Base-by-base conservation (phyloP, 2,329 filamentous ascomycete genomes). In the Fusarium continuum region DNA sequence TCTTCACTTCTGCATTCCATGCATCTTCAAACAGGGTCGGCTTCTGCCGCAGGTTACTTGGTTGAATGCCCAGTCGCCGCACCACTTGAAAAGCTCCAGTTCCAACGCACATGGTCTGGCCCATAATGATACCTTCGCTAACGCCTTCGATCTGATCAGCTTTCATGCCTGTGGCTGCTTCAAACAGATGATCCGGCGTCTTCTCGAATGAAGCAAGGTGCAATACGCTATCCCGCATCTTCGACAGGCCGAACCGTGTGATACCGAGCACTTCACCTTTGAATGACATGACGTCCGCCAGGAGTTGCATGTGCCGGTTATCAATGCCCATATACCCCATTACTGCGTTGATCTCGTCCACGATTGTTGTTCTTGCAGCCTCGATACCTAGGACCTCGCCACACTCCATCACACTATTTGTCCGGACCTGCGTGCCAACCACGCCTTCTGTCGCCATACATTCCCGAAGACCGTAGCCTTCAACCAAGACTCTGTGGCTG, bases 211-310 rank as follows among this genome's bases (percentile, higher is more conserved):
- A 94, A 0, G 95, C 95, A 11, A 99, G 84, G 77, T 99, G 95
- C 52, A 99, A 81, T 10, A 98, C 95, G 14, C 87, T 91, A 76
- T 99, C 95, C 46, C 95, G 85, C 90, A 97, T 98, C 83, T 98
- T 99, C 54, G 93, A 91, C 22, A 99, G 83, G 46, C 95, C 95
- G 76, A 98, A 98, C 26, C 95, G 90, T 3, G 95, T 99, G 74
- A 99, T 99, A 46, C 95, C 95, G 16, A 97, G 85, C 0, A 99
- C 91, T 69, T 98, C 94, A 45, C 95, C 95, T 80, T 97, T 98
- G 84, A 94, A 98, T 1, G 95, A 98, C 95, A 99, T 99, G 49
- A 97, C 93, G 72, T 99, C 95, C 10, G 95, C 94, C 2, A 99
- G 86, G 16, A 99, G 85, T 75, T 97, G 91, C 93, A 99, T 98